Evolutionary conservation across 108 stramenopile species (phyloP).

Genomic region (Aureococcus anophagefferens): DNA sequence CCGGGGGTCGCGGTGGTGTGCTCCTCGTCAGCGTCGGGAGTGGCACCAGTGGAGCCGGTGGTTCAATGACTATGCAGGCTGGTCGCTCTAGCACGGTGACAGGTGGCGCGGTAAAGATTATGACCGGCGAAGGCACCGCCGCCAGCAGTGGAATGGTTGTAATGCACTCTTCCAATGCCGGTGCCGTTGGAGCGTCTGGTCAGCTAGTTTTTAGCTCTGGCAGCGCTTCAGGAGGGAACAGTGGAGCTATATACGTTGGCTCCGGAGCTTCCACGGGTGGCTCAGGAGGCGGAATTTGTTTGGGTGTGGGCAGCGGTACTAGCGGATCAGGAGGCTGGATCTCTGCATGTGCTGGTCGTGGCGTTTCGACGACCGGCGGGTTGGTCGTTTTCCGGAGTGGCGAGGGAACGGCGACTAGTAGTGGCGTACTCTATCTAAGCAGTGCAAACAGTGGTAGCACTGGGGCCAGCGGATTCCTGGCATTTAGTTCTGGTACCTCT

Average conservation of each 20-base stretch:
- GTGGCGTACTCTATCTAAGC: not conserved
- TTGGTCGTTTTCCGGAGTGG: not conserved
- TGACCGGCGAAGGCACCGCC: not conserved
- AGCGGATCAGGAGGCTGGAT: too few relatives aligned
- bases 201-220: conserved; percentile 5
- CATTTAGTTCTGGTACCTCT: conserved; percentile 4
- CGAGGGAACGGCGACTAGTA: not conserved
- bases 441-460: not conserved
- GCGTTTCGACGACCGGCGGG: too few relatives aligned
- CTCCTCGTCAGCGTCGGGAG: conserved; percentile 3
- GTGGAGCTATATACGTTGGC: not conserved
- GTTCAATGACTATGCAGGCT: not conserved
- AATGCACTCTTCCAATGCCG: not conserved
- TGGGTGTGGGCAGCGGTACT: too few relatives aligned
- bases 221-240: not conserved
- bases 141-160: not conserved
- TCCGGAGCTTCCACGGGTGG: too few relatives aligned
- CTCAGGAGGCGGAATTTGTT: too few relatives aligned
- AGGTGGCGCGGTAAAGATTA: not conserved
- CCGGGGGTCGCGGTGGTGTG: not conserved
- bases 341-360: too few relatives aligned
- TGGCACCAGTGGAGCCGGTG: not conserved
- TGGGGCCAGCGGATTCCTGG: not conserved
- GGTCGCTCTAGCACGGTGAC: not conserved
- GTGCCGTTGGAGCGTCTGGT: not conserved